These are phyloP conservation scores for Balakata baccata DNA, from an alignment of 345 rosid genomes.

Conservation along the genomic window DNA sequence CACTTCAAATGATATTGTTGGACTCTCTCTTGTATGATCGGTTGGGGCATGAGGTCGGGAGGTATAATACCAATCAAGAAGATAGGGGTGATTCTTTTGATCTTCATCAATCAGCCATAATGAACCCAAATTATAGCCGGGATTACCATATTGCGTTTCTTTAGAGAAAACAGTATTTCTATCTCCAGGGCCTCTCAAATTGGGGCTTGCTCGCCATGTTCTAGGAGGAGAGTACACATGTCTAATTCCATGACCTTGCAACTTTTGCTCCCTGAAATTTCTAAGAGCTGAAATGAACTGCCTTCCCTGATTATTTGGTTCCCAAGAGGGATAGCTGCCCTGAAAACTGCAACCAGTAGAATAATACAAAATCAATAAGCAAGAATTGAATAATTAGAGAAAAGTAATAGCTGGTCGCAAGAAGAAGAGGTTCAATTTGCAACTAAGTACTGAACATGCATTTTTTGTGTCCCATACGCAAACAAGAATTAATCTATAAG, in stretches of 20 bases:
- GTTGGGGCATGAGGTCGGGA: slow-evolving; percentile 40
- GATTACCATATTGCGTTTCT: slow-evolving; percentile 43
- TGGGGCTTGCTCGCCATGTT: slow-evolving; percentile 47
- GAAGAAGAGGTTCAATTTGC: neutral
- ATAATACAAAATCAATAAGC: neutral
- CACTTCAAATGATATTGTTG: slow-evolving; percentile 20
- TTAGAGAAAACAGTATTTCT: slow-evolving; percentile 43
- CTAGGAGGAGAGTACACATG: slow-evolving; percentile 41
- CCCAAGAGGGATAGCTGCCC: slow-evolving; percentile 86
- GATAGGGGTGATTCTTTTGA: slow-evolving; percentile 71
- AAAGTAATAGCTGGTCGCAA: neutral
- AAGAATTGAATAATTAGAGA: neutral
- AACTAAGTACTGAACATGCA: neutral
- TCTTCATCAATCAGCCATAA: slow-evolving; percentile 67
- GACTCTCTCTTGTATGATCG: slow-evolving; percentile 22
- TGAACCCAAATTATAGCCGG: slow-evolving; percentile 47
- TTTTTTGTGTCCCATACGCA: neutral
- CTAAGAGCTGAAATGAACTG: slow-evolving; percentile 67
- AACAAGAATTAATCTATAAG: neutral
- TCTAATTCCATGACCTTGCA: slow-evolving; percentile 49
- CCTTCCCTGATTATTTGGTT: slow-evolving; percentile 73
- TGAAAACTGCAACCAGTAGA: slow-evolving; percentile 64
- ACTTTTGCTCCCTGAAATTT: slow-evolving; percentile 72
- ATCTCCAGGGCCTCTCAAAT: slow-evolving; percentile 38
- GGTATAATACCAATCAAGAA: slow-evolving; percentile 87